A percentile compares a stretch with the other conserved stretches of the same genome.
Conservation (phyloP, 176 grass and related monocot species). For the Oryza coarctata region DNA sequence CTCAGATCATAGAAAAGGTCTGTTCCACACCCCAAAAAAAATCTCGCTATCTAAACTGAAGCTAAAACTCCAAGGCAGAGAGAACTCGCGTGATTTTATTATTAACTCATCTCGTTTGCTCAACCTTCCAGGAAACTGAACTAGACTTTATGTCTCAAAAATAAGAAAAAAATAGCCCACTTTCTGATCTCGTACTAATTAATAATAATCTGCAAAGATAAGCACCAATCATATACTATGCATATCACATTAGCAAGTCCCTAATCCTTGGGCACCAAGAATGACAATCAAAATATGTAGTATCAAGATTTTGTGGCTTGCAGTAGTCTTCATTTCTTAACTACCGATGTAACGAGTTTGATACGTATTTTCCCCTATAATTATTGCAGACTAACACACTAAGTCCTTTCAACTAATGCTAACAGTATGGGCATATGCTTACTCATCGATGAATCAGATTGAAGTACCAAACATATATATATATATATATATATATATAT, state of each 20-base stretch:
- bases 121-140: not conserved
- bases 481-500: no score
- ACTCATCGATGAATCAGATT: not conserved
- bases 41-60: not conserved
- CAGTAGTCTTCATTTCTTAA: not conserved
- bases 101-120: not conserved
- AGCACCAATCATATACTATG: not conserved
- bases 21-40: no score
- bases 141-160: not conserved
- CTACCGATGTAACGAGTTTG: not conserved
- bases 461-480: not conserved
- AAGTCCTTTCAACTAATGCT: not conserved
- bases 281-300: not conserved
- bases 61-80: not conserved
- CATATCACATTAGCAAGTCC: not conserved
- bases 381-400: not conserved
- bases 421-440: not conserved
- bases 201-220: not conserved
- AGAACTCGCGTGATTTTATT: not conserved
- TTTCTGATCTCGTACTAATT: not conserved
- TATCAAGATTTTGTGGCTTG: not conserved
- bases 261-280: not conserved
- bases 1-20: no score
- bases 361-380: not conserved
- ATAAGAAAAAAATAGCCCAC: not conserved